phyloP scores from a whole-genome alignment of 257 asterid species.

The Salvia rosmarinus region DNA sequence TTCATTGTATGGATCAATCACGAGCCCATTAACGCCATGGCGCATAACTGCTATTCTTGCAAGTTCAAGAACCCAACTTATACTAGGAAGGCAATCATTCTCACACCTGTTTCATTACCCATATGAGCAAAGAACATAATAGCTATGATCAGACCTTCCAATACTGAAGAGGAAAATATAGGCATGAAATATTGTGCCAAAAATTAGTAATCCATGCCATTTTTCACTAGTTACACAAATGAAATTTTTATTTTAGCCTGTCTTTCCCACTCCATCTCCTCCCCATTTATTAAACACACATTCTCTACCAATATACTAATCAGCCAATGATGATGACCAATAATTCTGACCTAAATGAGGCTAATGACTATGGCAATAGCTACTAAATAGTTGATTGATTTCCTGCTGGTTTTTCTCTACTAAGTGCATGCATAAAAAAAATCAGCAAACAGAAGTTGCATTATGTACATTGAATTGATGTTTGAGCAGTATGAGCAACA shows the following conservation, averaged over 20 bases:
- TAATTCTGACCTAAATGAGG: not conserved
- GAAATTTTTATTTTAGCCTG: not conserved
- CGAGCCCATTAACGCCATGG: slow-evolving; percentile 90
- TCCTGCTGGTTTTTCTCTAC: not conserved
- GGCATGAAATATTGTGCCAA: not conserved
- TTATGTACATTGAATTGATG: not conserved
- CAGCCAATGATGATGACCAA: no score
- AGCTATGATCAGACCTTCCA: not conserved
- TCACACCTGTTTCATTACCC: slow-evolving; percentile 73
- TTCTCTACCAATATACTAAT: not conserved
- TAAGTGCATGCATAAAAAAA: not conserved
- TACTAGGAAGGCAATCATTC: slow-evolving; percentile 87
- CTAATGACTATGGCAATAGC: not conserved
- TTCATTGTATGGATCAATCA: slow-evolving; percentile 97
- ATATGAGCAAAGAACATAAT: not conserved
- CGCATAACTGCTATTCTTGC: slow-evolving; percentile 90
- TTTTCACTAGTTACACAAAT: not conserved
- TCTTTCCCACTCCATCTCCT: not conserved
- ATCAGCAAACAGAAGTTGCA: slow-evolving; percentile 2
- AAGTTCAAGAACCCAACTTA: slow-evolving; percentile 88
- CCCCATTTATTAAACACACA: not conserved
- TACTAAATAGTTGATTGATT: not conserved
- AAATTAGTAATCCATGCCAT: not conserved
- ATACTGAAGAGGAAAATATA: not conserved
- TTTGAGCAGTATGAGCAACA: not conserved